A percentile compares a stretch with the other conserved stretches of the same genome.
Conservation (phyloP, 352 stramenopile genomes). For the Pythium scleroteichum region DNA sequence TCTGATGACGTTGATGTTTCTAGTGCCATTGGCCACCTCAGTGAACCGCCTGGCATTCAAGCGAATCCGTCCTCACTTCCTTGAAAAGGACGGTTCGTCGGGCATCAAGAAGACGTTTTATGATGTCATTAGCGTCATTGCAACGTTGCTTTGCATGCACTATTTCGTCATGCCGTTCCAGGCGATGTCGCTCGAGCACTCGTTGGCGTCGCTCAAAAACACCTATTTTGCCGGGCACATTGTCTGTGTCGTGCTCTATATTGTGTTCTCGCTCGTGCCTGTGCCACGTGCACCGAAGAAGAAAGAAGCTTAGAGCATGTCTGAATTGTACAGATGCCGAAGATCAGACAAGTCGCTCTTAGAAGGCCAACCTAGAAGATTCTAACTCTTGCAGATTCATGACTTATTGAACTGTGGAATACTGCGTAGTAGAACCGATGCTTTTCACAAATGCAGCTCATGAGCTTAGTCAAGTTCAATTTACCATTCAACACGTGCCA, state of each 20-base stretch:
- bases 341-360: too few relatives aligned
- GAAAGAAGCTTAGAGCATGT: slow-evolving; percentile 35
- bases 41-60: slow-evolving; percentile 70
- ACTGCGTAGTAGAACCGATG: too few relatives aligned
- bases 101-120: slow-evolving; percentile 54
- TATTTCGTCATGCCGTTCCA: slow-evolving; percentile 77
- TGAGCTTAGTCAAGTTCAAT: too few relatives aligned
- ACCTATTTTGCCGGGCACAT: slow-evolving; percentile 76
- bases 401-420: too few relatives aligned
- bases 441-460: too few relatives aligned
- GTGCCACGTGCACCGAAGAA: slow-evolving; percentile 38
- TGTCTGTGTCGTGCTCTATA: slow-evolving; percentile 57
- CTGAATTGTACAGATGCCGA: too few relatives aligned
- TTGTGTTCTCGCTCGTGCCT: slow-evolving; percentile 68
- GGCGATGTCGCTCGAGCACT: slow-evolving; percentile 72
- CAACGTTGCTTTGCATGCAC: slow-evolving; percentile 64
- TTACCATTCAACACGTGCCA: too few relatives aligned
- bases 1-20: background rate
- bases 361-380: too few relatives aligned
- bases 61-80: slow-evolving; percentile 66
- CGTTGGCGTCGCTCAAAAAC: slow-evolving; percentile 61
- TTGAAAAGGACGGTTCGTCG: slow-evolving; percentile 53
- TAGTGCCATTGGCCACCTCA: slow-evolving; percentile 61
- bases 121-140: slow-evolving; percentile 53
- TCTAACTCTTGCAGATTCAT: too few relatives aligned